phyloP scores from a whole-genome alignment of 306 rosid genomes.

The Trifolium subterraneum region DNA sequence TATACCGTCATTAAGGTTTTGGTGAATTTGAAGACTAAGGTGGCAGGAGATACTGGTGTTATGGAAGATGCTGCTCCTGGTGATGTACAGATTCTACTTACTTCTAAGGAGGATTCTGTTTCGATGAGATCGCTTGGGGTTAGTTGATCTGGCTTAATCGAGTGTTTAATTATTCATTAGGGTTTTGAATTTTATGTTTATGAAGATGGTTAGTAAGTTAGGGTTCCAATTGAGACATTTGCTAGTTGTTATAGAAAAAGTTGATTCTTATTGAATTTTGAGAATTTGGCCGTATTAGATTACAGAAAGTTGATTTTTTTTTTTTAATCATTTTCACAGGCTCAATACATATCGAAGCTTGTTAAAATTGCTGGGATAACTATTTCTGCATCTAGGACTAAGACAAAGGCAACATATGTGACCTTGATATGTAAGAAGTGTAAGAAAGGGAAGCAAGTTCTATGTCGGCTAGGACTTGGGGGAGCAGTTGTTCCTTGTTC shows the following conservation, averaged over 20 bases:
- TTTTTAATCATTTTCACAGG: slow-evolving; percentile 50
- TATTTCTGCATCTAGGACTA: slow-evolving; percentile 94
- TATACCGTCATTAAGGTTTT: no score
- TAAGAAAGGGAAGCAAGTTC: slow-evolving; percentile 73
- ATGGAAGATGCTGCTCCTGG: slow-evolving; percentile 85
- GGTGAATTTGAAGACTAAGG: slow-evolving; percentile 80
- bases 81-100: slow-evolving; percentile 87
- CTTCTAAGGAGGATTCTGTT: slow-evolving; percentile 80
- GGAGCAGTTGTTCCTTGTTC: slow-evolving; percentile 98
- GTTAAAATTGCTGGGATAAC: slow-evolving; percentile 90
- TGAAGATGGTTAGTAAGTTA: neutral
- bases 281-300: neutral
- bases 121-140: slow-evolving; percentile 93
- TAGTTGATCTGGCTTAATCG: slow-evolving; percentile 25
- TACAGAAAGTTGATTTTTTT: neutral
- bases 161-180: neutral
- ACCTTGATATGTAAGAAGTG: slow-evolving; percentile 89
- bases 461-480: slow-evolving; percentile 96
- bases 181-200: slow-evolving; percentile 10
- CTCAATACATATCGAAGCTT: slow-evolving; percentile 82
- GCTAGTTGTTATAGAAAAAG: neutral
- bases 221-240: neutral
- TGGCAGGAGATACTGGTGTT: slow-evolving; percentile 78
- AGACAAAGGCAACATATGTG: slow-evolving; percentile 97
- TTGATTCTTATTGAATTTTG: neutral